A percentile compares a stretch with the other conserved stretches of the same genome.
Evolutionary conservation across 2,329 filamentous ascomycete genomes (phyloP).

Genomic region (Dothistroma pini): DNA sequence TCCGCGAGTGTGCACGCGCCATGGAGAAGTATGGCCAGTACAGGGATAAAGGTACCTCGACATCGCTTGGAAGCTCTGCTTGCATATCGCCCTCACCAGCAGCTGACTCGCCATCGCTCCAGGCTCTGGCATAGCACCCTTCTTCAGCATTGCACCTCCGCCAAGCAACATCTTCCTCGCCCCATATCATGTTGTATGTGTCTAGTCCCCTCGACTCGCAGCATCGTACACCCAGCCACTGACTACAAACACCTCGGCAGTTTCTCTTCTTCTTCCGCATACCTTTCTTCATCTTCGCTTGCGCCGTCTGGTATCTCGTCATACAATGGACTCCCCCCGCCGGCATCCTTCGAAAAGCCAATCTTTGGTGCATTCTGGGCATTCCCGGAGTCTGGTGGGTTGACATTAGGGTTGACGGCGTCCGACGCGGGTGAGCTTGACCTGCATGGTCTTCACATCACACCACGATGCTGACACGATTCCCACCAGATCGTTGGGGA

Average conservation of each 20-base stretch:
- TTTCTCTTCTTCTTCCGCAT: constrained; percentile 78
- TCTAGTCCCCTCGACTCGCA: neutral
- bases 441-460: constrained; percentile 8
- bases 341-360: constrained; percentile 69
- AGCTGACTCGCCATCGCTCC: constrained; percentile 19
- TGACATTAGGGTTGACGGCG: constrained; percentile 95
- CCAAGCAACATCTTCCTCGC: constrained; percentile 61
- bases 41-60: constrained; percentile 70
- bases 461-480: constrained; percentile 9
- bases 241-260: constrained; percentile 29
- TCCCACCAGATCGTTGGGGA: constrained; percentile 58
- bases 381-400: constrained; percentile 98
- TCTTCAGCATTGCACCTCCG: constrained; percentile 74
- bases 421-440: constrained; percentile 71
- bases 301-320: constrained; percentile 32
- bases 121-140: constrained; percentile 96
- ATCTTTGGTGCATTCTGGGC: constrained; percentile 81
- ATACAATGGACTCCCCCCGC: constrained; percentile 72
- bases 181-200: constrained; percentile 32
- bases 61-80: constrained; percentile 8
- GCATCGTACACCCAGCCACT: neutral
- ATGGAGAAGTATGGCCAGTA: constrained; percentile 98
- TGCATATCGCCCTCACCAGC: constrained; percentile 6
- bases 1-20: constrained; percentile 21
- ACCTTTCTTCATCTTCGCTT: constrained; percentile 68